These are phyloP conservation scores for Rhodotorula paludigena DNA, from an alignment of 768 basidiomycete genomes.

Conservation along the genomic window DNA sequence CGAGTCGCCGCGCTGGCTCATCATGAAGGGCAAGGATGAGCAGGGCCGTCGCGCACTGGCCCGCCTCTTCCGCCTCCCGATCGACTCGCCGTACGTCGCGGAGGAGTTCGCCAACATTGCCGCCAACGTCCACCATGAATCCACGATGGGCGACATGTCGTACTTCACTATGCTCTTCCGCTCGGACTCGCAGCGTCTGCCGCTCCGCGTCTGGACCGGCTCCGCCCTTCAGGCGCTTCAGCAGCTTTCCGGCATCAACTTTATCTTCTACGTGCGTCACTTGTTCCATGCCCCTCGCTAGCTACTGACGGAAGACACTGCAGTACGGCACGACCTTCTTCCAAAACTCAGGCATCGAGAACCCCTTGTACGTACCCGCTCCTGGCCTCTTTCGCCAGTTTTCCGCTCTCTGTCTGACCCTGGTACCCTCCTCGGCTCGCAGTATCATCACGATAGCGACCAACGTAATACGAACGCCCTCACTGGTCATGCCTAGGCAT, in stretches of 20 bases:
- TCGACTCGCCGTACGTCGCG: conserved; percentile 56
- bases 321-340: conserved; percentile 14
- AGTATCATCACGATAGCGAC: conserved; percentile 64
- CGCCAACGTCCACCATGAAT: conserved; percentile 60
- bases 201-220: conserved; percentile 69
- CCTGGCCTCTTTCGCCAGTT: too few species aligned
- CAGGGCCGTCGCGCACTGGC: conserved; percentile 58
- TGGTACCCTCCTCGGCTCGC: too few species aligned
- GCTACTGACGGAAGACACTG: not conserved
- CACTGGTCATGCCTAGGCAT: too few species aligned
- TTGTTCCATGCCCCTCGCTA: not conserved
- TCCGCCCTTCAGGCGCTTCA: conserved; percentile 70
- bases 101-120: conserved; percentile 53
- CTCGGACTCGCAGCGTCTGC: conserved; percentile 53
- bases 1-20: conserved; percentile 52
- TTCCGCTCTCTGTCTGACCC: too few species aligned
- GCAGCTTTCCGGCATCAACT: conserved; percentile 66
- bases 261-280: conserved; percentile 56
- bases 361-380: too few species aligned
- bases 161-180: conserved; percentile 61
- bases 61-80: conserved; percentile 57
- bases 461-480: too few species aligned
- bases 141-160: conserved; percentile 57
- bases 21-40: conserved; percentile 56
- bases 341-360: conserved; percentile 34